Evolutionary conservation across 352 stramenopile species (phyloP).

Genomic region (Hyaloperonospora brassicae): DNA sequence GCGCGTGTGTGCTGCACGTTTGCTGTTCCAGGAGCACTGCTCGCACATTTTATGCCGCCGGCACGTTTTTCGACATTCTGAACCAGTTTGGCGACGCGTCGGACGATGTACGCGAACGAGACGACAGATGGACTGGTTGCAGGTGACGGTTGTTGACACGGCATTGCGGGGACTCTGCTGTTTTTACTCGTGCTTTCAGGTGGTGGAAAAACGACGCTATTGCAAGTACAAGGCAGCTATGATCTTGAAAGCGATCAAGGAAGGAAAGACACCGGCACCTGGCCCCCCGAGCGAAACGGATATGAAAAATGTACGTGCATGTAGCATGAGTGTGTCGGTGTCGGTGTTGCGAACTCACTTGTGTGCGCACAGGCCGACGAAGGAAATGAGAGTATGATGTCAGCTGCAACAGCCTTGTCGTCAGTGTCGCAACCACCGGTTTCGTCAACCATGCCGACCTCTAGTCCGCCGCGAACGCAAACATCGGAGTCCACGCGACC

Average conservation of each 20-base stretch:
- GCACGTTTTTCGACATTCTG: conserved; percentile 95
- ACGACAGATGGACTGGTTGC: conserved; percentile 1
- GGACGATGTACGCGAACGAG: conserved; percentile 47
- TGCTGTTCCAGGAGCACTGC: conserved; percentile 73
- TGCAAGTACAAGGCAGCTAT: conserved; percentile 94
- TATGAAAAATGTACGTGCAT: conserved; percentile 28
- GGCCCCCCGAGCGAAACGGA: conserved; percentile 58
- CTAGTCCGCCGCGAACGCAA: conserved; percentile 6
- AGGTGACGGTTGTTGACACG: not conserved
- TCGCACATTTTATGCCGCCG: conserved; percentile 93
- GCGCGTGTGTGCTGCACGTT: not conserved
- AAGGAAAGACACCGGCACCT: conserved; percentile 75
- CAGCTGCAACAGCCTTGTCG: conserved; percentile 5
- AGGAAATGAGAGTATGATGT: conserved; percentile 5
- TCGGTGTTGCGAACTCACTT: conserved; percentile 1
- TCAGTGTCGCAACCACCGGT: conserved; percentile 12
- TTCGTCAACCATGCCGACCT: conserved; percentile 5
- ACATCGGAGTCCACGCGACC: conserved; percentile 4
- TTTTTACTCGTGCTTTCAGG: conserved; percentile 17
- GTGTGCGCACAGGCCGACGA: conserved; percentile 14
- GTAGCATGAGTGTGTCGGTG: not conserved
- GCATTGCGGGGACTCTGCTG: not conserved
- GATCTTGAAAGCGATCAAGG: conserved; percentile 94
- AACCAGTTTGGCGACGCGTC: conserved; percentile 89
- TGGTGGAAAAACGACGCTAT: conserved; percentile 88